Base-by-base conservation (phyloP, 805 yeast genomes). In the Metschnikowia proteae region DNA sequence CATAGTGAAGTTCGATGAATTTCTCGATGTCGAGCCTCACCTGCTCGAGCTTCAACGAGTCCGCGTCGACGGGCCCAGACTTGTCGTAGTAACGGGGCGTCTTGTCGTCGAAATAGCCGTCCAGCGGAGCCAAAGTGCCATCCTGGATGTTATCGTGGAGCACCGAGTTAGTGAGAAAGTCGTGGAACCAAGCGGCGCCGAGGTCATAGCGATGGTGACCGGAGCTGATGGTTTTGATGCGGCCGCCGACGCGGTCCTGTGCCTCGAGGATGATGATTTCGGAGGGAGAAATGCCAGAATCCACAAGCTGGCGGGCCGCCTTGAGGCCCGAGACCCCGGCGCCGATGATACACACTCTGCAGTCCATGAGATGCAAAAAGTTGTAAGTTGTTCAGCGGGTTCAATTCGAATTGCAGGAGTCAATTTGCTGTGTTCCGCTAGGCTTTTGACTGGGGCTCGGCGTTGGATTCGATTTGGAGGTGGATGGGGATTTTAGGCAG, bases 121-220 rank as follows among this genome's bases (percentile, higher is more conserved):
- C 75, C 7, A 46, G 47, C 5, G 27, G n/a, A 4, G 36, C 40
- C 23, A 53, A 56, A 23, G 47, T 22, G 9, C 62, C 62, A 38
- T 53, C 55, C 7, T 54, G 54, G 6, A 63, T 64, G 5, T 72
- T 81, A 48, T 76, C 79, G 38, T 77, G 74, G 57, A 88, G 83
- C 23, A 86, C 68, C 2, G 76, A 75, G 61, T 90, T 90, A 31
- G 77, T 72, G 35, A 88, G 66, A 0, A 90, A 81, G 55, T 88
- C 96, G 61, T 90, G 97, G 60, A 86, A 87, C 97, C 97, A 90
- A 4, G 90, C 79, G 0, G 96, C 96, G 0, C 97, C 97, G n/a
- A 88, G 54, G 61, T 89, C 96, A 37, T 50, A 50, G 57, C 84
- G 83, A 3, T 66, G 59, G 27, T 58, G 49, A 3, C 64, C 63